Base-by-base conservation (phyloP, 208 protist genomes). In the Trypanosoma platydactyli region DNA sequence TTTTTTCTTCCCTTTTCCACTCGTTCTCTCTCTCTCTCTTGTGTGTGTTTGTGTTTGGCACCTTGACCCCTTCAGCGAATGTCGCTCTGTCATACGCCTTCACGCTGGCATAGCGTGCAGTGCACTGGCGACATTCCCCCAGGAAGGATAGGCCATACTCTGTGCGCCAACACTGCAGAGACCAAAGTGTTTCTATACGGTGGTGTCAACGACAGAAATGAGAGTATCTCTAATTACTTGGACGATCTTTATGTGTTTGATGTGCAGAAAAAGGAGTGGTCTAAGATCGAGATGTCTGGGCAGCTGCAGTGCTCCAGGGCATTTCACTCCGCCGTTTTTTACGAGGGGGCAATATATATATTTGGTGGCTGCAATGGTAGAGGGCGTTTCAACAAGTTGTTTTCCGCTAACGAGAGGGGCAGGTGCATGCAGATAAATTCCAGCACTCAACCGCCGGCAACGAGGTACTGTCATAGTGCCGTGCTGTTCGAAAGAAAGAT, bases 351-450 rank as follows among this genome's bases (percentile, higher is more conserved):
- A 38, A 86, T 94, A 73, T 92, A 83, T 67, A 79, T 94, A 38
- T 95, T 95, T 67, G 90, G 90, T 25, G 90, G 90, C 30, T 95
- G 90, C 68, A 95, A 94, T 70, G 87, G 87, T 35, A 70, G 81
- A 5, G 85, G 87, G 0, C 80, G 90, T 29, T 95, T 94, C 72
- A 91, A 94, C 60, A 81, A 83, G 50, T 84, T 95, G 71, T 92
- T 91, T 72, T 83, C 73, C 72, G 91, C 91, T 71, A 77, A 75
- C 60, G 74, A 79, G 33, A 56, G 82, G 15, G 85, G 87, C 6
- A 25, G 63, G 13, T 89, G 86, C 64, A 22, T 40, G 48, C 58
- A 44, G 50, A 68, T 69, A 30, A 48, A 27, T n/a, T 7, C 61
- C 40, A 30, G 25, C 38, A 38, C 41, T 41, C 54, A 42, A 46